phyloP scores from a whole-genome alignment of 768 basidiomycete species.

The Boletus sp. region DNA sequence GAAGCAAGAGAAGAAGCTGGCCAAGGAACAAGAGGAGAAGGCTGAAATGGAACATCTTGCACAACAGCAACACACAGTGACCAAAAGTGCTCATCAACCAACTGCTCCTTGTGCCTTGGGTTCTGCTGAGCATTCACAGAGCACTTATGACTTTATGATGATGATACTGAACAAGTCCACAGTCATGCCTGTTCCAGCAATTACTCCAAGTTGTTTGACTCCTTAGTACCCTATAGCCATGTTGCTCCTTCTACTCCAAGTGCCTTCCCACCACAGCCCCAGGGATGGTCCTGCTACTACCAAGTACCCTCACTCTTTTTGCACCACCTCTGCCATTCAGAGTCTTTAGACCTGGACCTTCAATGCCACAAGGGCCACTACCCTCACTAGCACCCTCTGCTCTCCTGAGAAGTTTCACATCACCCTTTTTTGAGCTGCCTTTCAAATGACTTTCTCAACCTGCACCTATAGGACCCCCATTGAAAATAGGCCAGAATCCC shows the following conservation, averaged over 20 bases:
- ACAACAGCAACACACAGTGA: slow-evolving; percentile 51
- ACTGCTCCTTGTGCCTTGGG: slow-evolving; percentile 52
- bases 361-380: slow-evolving; percentile 43
- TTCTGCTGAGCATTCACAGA: slow-evolving; percentile 46
- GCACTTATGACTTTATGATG: slow-evolving; percentile 51
- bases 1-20: slow-evolving; percentile 65
- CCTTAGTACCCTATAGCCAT: slow-evolving; percentile 35
- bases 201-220: slow-evolving; percentile 36
- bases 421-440: slow-evolving; percentile 52
- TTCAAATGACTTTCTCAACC: slow-evolving; percentile 43
- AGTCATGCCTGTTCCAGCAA: slow-evolving; percentile 29
- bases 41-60: slow-evolving; percentile 45
- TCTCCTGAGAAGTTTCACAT: slow-evolving; percentile 52
- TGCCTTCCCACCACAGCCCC: slow-evolving; percentile 43
- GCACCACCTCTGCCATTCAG: slow-evolving; percentile 51
- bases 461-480: slow-evolving; percentile 58
- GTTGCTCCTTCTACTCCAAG: slow-evolving; percentile 22
- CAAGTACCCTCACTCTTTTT: slow-evolving; percentile 52
- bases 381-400: slow-evolving; percentile 53
- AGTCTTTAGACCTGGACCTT: slow-evolving; percentile 43
- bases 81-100: slow-evolving; percentile 47
- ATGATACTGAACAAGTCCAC: slow-evolving; percentile 57
- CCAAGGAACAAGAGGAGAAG: slow-evolving; percentile 63
- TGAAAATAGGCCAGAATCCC: slow-evolving; percentile 35
- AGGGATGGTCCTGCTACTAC: slow-evolving; percentile 44